A percentile compares a stretch with the other conserved stretches of the same genome.
Conservation (phyloP, 129 eudicot species). For the Ambrosia trifida region DNA sequence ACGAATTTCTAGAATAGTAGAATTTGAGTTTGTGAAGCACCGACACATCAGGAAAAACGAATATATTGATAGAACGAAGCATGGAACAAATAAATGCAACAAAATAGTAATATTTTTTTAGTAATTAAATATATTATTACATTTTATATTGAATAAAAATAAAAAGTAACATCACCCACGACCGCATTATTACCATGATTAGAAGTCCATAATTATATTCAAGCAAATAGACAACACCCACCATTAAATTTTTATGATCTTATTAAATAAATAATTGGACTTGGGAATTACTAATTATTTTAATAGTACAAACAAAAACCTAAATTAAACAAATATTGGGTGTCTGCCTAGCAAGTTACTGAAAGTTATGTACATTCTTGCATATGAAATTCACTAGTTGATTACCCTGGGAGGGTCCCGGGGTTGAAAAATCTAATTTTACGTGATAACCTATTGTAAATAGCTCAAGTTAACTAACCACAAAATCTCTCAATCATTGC, state of each 20-base stretch:
- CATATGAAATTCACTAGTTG: too few species aligned
- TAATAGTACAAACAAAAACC: too few species aligned
- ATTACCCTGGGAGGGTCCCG: too few species aligned
- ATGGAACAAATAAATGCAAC: constrained; percentile 18
- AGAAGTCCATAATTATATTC: constrained; percentile 11
- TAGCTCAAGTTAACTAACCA: too few species aligned
- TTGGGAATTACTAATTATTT: too few species aligned
- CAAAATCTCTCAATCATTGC: too few species aligned
- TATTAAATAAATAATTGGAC: not conserved
- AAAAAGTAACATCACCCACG: constrained; percentile 32
- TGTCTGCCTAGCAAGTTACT: too few species aligned
- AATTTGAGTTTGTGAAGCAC: constrained; percentile 27
- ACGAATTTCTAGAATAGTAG: constrained; percentile 20
- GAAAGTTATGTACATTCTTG: too few species aligned
- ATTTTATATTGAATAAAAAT: not conserved
- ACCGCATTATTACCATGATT: constrained; percentile 37
- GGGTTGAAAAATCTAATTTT: too few species aligned
- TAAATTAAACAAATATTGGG: too few species aligned
- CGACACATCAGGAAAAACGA: constrained; percentile 34
- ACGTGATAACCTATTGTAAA: too few species aligned
- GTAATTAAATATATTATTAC: not conserved
- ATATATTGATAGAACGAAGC: constrained; percentile 22
- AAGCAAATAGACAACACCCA: constrained; percentile 22
- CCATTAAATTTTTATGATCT: constrained; percentile 15
- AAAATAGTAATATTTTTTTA: not conserved